Evolutionary conservation across 2,329 filamentous ascomycete species (phyloP).

Genomic region (Colletotrichum lentis): DNA sequence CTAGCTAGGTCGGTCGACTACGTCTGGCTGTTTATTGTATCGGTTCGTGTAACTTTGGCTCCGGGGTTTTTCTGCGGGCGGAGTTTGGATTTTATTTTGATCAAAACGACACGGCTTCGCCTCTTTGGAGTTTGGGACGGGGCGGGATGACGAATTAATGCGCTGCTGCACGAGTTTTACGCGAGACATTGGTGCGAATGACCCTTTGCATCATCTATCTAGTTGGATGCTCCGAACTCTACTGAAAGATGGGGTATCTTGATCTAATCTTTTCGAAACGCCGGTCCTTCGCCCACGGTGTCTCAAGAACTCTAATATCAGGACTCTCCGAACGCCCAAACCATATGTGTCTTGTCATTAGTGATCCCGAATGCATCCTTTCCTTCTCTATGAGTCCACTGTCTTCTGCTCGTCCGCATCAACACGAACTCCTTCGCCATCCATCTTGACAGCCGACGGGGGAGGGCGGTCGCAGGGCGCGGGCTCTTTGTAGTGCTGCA

Average conservation of each 20-base stretch:
- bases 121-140: neutral
- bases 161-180: constrained; percentile 28
- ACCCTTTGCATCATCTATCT: neutral
- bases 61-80: neutral
- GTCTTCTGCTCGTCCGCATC: neutral
- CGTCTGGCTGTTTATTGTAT: neutral
- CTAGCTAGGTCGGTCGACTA: neutral
- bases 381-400: neutral
- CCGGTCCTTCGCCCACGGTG: neutral
- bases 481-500: constrained; percentile 71
- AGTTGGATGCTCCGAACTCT: neutral
- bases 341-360: no score
- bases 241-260: constrained; percentile 5
- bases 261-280: constrained; percentile 9
- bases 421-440: neutral
- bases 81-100: neutral
- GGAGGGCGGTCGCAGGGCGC: constrained; percentile 54
- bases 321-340: constrained; percentile 14
- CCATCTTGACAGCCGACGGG: constrained; percentile 53
- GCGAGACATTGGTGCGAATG: constrained; percentile 3
- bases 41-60: constrained; percentile 12
- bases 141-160: constrained; percentile 14
- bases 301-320: neutral
- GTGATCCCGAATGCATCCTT: neutral
- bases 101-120: neutral